Evolutionary conservation across 2,329 filamentous ascomycete genomes (phyloP), one percentile per base, ranked within the genome.

Genomic region (Venturia nashicola): DNA sequence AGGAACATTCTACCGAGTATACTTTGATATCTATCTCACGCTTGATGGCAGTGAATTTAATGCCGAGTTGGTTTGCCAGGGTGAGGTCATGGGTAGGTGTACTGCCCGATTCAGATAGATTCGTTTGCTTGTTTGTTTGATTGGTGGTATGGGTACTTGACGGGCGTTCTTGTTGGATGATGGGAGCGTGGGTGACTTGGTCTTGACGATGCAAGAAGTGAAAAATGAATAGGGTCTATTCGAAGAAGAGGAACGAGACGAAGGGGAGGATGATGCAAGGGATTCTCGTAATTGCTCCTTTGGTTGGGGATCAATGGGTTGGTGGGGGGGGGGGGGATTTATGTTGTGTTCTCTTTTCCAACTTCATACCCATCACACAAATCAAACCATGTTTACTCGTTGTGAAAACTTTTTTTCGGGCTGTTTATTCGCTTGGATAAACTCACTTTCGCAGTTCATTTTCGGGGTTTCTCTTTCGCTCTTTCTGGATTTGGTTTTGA

Each of bases 11-110:
- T 77, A 82, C 70, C 77, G 82, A 61, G 86, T 91, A 61, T 89
- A 89, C 75, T 79, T 79, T 68, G 89, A 93, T 71, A 83, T 93
- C 72, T 88, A 76, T 76, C 77, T 99, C 68, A 97, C 94, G 0
- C 86, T 99, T 18, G 94, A 99, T 72, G 94, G 94, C 27, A 96
- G 90, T 62, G 94, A 99, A 75, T 97, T 99, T 80, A 97, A 94
- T 70, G 94, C 94, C 62, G 94, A 97, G 79, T 81, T 99, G 46
- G 93, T 97, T n/a, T 99, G 94, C 78, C 94, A 99, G 76, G 94
- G 94, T 72, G 94, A 97, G 76, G 91, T 99, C 68, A 99, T 97
- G 94, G 94, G 94, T 68, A 87, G 93, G 68, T 97, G 93, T 83
- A 88, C 92, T 67, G 90, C 93, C 65, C 85, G 91, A 73, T 97